Conservation (phyloP, 306 rosid genomes). For the Neltuma alba region DNA sequence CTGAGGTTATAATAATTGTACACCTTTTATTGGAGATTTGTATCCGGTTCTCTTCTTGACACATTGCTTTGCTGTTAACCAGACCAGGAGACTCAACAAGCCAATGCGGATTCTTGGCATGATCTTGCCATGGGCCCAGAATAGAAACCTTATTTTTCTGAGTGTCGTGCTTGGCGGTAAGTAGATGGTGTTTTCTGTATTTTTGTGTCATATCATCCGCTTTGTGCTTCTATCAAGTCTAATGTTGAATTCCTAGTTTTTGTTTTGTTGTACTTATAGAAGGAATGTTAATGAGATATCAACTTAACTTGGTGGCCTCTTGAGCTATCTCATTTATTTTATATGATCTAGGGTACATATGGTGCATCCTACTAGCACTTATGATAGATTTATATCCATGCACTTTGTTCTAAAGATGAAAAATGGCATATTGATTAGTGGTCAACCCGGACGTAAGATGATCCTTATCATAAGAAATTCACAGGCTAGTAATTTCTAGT, state of each 20-base stretch:
- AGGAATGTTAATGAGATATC: neutral
- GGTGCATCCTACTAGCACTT: neutral
- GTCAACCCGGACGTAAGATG: neutral
- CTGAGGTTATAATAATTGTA: neutral
- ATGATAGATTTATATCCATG: neutral
- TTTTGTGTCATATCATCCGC: neutral
- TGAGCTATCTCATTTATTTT: neutral
- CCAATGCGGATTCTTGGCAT: conserved; percentile 52
- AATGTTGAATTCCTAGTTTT: neutral
- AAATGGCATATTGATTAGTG: neutral
- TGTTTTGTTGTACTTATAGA: neutral
- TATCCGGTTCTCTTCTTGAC: conserved; percentile 22
- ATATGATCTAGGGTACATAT: neutral
- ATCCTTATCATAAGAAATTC: neutral
- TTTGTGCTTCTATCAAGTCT: neutral
- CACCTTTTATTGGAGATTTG: conserved; percentile 19
- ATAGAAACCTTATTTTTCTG: conserved; percentile 25
- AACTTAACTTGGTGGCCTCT: neutral
- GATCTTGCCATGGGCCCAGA: conserved; percentile 57
- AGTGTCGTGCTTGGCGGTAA: conserved; percentile 14
- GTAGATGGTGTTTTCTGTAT: neutral
- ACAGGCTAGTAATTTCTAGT: neutral
- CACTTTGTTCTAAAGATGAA: neutral
- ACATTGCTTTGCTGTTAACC: conserved; percentile 21
- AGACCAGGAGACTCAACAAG: conserved; percentile 55